Evolutionary conservation across 805 yeast species (phyloP).

Genomic region (Cyberlindnera mrakii): DNA sequence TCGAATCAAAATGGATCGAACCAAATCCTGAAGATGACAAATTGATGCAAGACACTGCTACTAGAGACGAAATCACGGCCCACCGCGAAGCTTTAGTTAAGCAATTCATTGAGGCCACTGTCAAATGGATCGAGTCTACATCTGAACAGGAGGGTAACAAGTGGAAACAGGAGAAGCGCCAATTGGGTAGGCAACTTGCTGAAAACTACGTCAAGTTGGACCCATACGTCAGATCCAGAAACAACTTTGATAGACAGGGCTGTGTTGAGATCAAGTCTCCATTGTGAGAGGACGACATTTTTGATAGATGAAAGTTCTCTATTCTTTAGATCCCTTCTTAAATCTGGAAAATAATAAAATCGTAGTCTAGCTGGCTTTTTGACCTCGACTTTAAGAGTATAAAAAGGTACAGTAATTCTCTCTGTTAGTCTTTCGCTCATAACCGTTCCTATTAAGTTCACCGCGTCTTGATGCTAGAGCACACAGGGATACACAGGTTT

Average conservation of each 20-base stretch:
- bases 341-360: too few relatives aligned
- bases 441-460: too few relatives aligned
- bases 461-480: too few relatives aligned
- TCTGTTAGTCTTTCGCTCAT: too few relatives aligned
- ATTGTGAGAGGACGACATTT: background rate
- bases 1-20: constrained; percentile 49
- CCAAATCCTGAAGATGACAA: constrained; percentile 60
- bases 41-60: constrained; percentile 36
- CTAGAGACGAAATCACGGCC: constrained; percentile 36
- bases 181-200: constrained; percentile 45
- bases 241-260: constrained; percentile 76
- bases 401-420: too few relatives aligned
- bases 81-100: constrained; percentile 52
- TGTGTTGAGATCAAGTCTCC: constrained; percentile 9
- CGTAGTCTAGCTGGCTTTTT: too few relatives aligned
- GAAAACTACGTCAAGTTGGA: constrained; percentile 66
- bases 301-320: too few relatives aligned
- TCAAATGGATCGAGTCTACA: constrained; percentile 70
- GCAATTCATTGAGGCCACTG: constrained; percentile 57
- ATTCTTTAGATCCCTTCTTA: too few relatives aligned
- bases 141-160: constrained; percentile 41
- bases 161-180: constrained; percentile 48
- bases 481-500: too few relatives aligned
- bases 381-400: too few relatives aligned
- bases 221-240: constrained; percentile 75